Base-by-base conservation (phyloP, 1,284 basidiomycete species). In the Rhodotorula sp. region DNA sequence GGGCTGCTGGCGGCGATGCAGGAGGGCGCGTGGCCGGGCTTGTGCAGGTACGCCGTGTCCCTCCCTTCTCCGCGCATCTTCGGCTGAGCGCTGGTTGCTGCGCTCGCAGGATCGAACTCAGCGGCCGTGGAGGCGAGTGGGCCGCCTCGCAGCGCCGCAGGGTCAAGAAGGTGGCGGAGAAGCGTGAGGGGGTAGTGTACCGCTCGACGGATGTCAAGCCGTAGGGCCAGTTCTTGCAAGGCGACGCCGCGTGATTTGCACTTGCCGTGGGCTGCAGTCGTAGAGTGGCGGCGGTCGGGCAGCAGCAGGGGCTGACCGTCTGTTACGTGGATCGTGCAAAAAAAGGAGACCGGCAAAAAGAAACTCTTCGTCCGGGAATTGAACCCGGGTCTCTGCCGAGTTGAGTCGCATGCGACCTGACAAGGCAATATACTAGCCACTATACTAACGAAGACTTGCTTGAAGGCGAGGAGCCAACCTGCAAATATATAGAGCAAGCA, bases 41-140 rank as follows among this genome's bases (percentile, higher is more conserved):
- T 61, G 60, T n/a, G 49, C 4, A 57, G 60, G 64, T 60, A 27
- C 27, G 59, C 19, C 19, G 13, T n/a, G 19, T 44, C n/a, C 16
- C 44, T 50, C 21, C 4, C n/a, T 34, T 17, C 16, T 9, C 27
- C 17, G 19, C 50, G 19, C 56, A 16, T 14, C 21, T 12, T 8
- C 7, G 1, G 34, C 57, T 59, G 57, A 66, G 25, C 44, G 25
- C 16, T n/a, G 19, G 1, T 27, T 42, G 7, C 46, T 34, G 10
- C 23, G 23, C n/a, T 25, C 50, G 42, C 50, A 66, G 61, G 27
- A 45, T 73, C 21, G 71, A 73, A 34, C 60, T 73, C 34, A 66
- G 66, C 55, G 63, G 55, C 4, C 54, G 62, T 9, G 68, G 64
- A 0, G 71, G 71, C 9, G 65, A 70, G 1, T 73, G 71, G 71